phyloP scores from a whole-genome alignment of 1,284 basidiomycete species.

The Cutaneotrichosporon spelunceum region DNA sequence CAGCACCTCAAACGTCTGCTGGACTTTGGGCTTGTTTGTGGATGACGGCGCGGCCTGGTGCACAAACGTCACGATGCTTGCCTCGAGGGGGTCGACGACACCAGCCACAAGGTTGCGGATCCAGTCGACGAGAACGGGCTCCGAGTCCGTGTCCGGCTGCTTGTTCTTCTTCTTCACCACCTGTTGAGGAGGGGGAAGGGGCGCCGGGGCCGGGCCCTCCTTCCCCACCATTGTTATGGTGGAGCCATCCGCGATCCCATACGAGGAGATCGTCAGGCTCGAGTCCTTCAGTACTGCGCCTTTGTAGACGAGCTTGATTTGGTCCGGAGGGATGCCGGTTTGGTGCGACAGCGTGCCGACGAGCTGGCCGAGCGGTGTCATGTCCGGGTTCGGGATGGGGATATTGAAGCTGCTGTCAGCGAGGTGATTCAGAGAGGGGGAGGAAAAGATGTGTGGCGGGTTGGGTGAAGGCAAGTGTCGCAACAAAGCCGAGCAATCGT shows the following conservation, averaged over 20 bases:
- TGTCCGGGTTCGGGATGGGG: conserved; percentile 46
- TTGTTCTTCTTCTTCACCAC: conserved; percentile 45
- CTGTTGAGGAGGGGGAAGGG: conserved; percentile 15
- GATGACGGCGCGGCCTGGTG: conserved; percentile 35
- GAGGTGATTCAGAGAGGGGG: background rate
- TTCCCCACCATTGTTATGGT: conserved; percentile 47
- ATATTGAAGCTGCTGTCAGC: conserved; percentile 47
- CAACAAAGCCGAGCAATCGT: too few species aligned
- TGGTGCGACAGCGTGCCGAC: conserved; percentile 46
- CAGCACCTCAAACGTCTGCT: conserved; percentile 40
- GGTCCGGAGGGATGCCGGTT: conserved; percentile 39
- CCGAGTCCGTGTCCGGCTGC: conserved; percentile 46
- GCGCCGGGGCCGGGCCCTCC: conserved; percentile 34
- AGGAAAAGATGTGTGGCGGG: background rate
- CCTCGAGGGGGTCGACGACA: conserved; percentile 36
- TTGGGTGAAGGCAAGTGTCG: too few species aligned
- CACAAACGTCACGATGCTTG: conserved; percentile 39
- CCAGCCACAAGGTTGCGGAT: conserved; percentile 36
- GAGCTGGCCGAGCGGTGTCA: conserved; percentile 45
- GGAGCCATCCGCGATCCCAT: conserved; percentile 47
- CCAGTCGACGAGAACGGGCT: conserved; percentile 46
- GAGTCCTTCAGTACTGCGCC: conserved; percentile 52
- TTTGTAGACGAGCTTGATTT: conserved; percentile 50
- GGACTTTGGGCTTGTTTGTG: conserved; percentile 38
- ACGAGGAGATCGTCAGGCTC: conserved; percentile 46